Evolutionary conservation across 257 asterid species (phyloP).

Genomic region (Verbascum thapsus): DNA sequence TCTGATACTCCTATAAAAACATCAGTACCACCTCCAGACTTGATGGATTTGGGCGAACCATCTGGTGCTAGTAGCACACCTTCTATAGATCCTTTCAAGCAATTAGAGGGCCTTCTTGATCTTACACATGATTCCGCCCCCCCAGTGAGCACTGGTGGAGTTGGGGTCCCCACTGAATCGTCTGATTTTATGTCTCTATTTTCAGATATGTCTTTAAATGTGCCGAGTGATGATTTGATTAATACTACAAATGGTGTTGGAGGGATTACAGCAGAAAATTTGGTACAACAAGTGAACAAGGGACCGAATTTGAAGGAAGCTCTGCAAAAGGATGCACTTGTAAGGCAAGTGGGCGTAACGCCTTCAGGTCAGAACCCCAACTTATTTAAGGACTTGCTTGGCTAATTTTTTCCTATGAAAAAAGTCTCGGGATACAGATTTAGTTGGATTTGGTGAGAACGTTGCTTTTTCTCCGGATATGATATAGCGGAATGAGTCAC

Average conservation of each 20-base stretch:
- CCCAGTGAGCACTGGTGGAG: constrained; percentile 40
- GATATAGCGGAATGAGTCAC: constrained; percentile 1
- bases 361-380: constrained; percentile 89
- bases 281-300: constrained; percentile 47
- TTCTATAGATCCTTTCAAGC: constrained; percentile 76
- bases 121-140: constrained; percentile 48
- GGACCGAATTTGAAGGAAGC: constrained; percentile 79
- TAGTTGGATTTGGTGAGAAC: constrained; percentile 28
- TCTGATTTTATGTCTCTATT: constrained; percentile 67
- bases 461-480: constrained; percentile 25
- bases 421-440: constrained; percentile 14
- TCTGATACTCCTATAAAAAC: constrained; percentile 44
- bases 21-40: constrained; percentile 79
- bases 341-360: constrained; percentile 89
- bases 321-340: constrained; percentile 85
- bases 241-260: constrained; percentile 52
- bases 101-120: constrained; percentile 87
- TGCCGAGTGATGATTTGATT: constrained; percentile 32
- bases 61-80: constrained; percentile 44
- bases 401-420: constrained; percentile 50
- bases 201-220: constrained; percentile 54
- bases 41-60: constrained; percentile 88
- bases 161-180: constrained; percentile 35
- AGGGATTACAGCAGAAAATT: constrained; percentile 32
- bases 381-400: constrained; percentile 80